Evolutionary conservation across 1,284 basidiomycete genomes (phyloP).

Genomic region (Boletellus deceptivus): DNA sequence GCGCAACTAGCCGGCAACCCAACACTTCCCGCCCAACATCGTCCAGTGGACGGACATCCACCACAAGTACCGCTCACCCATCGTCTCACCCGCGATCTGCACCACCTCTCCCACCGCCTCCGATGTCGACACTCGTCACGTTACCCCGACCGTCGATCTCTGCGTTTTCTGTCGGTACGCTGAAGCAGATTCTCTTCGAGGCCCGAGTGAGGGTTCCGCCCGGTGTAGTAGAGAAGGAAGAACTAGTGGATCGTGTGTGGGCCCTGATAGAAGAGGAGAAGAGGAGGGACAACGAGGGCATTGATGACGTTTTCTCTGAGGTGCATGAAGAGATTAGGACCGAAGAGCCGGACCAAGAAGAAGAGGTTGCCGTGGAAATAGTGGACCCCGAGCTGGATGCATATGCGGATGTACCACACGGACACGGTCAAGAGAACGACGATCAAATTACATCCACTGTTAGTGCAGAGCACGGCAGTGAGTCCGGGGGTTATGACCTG

Average conservation of each 20-base stretch:
- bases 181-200: slow-evolving; percentile 76
- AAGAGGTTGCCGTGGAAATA: slow-evolving; percentile 15
- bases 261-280: slow-evolving; percentile 67
- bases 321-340: slow-evolving; percentile 19
- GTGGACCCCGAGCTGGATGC: slow-evolving; percentile 18
- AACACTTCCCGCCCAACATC: slow-evolving; percentile 25
- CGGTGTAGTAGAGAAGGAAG: slow-evolving; percentile 64
- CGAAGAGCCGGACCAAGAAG: slow-evolving; percentile 16
- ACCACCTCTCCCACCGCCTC: slow-evolving; percentile 46
- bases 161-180: slow-evolving; percentile 57
- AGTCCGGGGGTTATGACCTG: not conserved
- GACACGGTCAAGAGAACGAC: not conserved
- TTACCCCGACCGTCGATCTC: slow-evolving; percentile 57
- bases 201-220: slow-evolving; percentile 59
- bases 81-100: slow-evolving; percentile 22
- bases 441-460: not conserved
- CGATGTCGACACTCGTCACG: slow-evolving; percentile 63
- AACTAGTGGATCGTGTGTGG: slow-evolving; percentile 68
- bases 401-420: not conserved
- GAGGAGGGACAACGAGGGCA: slow-evolving; percentile 41
- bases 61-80: slow-evolving; percentile 18
- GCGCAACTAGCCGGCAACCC: slow-evolving; percentile 9
- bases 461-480: not conserved
- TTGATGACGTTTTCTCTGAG: slow-evolving; percentile 40
- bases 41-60: slow-evolving; percentile 18